These are phyloP conservation scores for Raphanus sativus DNA, from an alignment of 345 rosid species.

Conservation along the genomic window DNA sequence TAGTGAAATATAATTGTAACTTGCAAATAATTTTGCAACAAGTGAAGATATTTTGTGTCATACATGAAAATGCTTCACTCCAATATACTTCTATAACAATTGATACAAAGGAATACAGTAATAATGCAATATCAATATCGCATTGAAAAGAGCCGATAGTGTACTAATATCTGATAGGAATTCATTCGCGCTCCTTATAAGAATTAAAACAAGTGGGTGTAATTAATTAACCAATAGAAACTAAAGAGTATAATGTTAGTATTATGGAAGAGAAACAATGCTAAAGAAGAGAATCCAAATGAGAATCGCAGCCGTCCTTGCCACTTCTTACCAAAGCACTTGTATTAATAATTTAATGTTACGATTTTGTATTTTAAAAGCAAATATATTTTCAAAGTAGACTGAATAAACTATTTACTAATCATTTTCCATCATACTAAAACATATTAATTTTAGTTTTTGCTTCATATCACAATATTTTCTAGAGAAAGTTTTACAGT, in stretches of 20 bases:
- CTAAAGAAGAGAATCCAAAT: slow-evolving; percentile 22
- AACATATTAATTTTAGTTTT: no score
- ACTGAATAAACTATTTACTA: no score
- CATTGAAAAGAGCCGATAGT: not conserved
- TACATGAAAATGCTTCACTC: not conserved
- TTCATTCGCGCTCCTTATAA: not conserved
- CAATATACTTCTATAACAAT: not conserved
- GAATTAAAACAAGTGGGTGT: not conserved
- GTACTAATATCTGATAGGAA: not conserved
- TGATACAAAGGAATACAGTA: not conserved
- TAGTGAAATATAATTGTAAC: not conserved
- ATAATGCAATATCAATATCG: not conserved
- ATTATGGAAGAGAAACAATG: slow-evolving; percentile 11
- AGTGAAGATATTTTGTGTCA: not conserved
- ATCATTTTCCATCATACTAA: no score
- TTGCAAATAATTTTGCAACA: not conserved
- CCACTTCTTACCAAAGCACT: slow-evolving; percentile 7
- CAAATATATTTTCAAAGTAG: not conserved
- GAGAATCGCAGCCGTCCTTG: slow-evolving; percentile 37
- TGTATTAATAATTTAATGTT: not conserved
- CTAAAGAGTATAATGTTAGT: not conserved
- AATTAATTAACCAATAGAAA: not conserved
- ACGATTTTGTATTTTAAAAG: not conserved
- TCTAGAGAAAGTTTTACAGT: no score
- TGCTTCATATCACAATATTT: no score